phyloP scores from a whole-genome alignment of 1,284 basidiomycete species.

The Sanghuangporus baumii region DNA sequence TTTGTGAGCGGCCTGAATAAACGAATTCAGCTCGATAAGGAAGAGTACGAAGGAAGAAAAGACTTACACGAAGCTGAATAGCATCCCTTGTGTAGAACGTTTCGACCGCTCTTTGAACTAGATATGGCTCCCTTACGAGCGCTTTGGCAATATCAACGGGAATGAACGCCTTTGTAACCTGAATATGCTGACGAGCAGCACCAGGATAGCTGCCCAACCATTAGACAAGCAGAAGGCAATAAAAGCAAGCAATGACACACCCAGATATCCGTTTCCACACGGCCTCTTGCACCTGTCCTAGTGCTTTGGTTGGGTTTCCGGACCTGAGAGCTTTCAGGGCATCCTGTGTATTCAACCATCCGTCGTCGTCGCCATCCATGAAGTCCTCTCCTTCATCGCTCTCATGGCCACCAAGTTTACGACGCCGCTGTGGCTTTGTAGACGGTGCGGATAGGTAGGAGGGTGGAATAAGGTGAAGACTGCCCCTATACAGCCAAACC shows the following conservation, averaged over 20 bases:
- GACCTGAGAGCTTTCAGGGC: conserved; percentile 65
- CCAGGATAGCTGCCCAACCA: conserved; percentile 58
- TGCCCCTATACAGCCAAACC: conserved; percentile 87
- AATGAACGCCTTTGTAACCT: conserved; percentile 75
- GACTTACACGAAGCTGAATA: conserved; percentile 74
- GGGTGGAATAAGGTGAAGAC: conserved; percentile 83
- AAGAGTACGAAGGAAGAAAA: not conserved
- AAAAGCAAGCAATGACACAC: conserved; percentile 32
- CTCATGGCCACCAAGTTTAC: conserved; percentile 40
- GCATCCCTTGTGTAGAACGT: conserved; percentile 92
- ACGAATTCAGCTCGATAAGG: conserved; percentile 2
- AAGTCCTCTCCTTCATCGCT: conserved; percentile 39
- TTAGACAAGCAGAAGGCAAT: conserved; percentile 12
- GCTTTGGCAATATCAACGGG: conserved; percentile 75
- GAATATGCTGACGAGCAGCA: conserved; percentile 66
- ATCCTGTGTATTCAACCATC: conserved; percentile 55
- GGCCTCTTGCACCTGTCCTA: conserved; percentile 49
- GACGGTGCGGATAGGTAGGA: conserved; percentile 61
- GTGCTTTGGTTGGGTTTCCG: conserved; percentile 48
- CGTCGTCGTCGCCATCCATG: conserved; percentile 41
- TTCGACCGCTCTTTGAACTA: conserved; percentile 84
- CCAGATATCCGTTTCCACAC: conserved; percentile 66
- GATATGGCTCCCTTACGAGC: conserved; percentile 54
- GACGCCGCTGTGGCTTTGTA: conserved; percentile 42
- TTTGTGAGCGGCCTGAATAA: conserved; percentile 68